phyloP scores from a whole-genome alignment of 2,329 filamentous ascomycete genomes.

The Fusarium albosuccineum region DNA sequence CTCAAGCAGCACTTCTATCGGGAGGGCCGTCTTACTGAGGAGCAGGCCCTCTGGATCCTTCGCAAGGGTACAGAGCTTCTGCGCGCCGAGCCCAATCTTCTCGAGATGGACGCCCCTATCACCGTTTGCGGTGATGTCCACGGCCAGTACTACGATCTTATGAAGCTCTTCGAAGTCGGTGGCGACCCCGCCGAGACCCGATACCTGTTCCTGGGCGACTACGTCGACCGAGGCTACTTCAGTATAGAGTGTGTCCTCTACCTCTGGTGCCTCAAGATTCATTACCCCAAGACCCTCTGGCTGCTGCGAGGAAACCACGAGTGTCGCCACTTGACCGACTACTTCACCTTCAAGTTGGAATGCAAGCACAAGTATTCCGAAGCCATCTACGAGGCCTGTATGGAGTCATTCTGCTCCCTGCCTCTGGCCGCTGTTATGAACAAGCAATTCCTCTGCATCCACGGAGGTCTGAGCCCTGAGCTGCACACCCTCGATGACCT shows the following conservation, averaged over 20 bases:
- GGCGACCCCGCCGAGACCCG: conserved; percentile 96
- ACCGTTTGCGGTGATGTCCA: conserved; percentile 99
- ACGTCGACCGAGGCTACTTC: conserved; percentile 98
- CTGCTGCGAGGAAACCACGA: conserved; percentile 98
- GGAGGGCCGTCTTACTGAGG: conserved; percentile 95
- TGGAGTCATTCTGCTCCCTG: conserved; percentile 96
- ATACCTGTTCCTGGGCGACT: conserved; percentile 97
- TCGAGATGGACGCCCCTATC: conserved; percentile 99
- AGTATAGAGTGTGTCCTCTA: conserved; percentile 99
- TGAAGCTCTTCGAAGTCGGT: conserved; percentile 99
- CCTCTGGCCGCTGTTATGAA: conserved; percentile 98
- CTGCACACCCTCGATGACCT: conserved; percentile 95
- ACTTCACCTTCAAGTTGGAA: conserved; percentile 99
- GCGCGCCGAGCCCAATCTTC: conserved; percentile 89
- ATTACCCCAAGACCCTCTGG: conserved; percentile 98
- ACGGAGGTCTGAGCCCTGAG: conserved; percentile 95
- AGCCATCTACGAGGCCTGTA: conserved; percentile 94
- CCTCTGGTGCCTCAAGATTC: conserved; percentile 98
- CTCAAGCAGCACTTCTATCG: conserved; percentile 99
- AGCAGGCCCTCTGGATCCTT: conserved; percentile 97
- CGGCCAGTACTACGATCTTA: conserved; percentile 98
- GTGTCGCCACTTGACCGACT: conserved; percentile 98
- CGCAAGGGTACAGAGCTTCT: conserved; percentile 88
- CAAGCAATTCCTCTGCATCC: conserved; percentile 99
- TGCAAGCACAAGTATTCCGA: conserved; percentile 99